Conservation (phyloP, 805 yeast genomes). For the Lipomyces yamadae region DNA sequence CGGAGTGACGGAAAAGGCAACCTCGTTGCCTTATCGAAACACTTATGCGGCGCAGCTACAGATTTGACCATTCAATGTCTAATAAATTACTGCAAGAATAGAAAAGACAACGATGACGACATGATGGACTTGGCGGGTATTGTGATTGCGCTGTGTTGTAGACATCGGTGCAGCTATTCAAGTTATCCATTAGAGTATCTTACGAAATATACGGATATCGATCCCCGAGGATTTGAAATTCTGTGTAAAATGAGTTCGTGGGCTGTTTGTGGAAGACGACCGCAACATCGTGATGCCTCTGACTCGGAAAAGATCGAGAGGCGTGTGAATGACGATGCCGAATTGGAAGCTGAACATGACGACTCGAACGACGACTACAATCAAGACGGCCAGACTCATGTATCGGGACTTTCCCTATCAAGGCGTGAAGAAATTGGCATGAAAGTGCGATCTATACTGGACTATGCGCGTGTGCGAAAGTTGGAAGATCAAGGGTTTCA, state of each 20-base stretch:
- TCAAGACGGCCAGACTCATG: slow-evolving; percentile 47
- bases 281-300: slow-evolving; percentile 24
- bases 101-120: not conserved
- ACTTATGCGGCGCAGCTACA: slow-evolving; percentile 92
- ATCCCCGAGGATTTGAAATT: slow-evolving; percentile 45
- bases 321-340: slow-evolving; percentile 1
- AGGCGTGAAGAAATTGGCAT: slow-evolving; percentile 68
- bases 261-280: slow-evolving; percentile 78
- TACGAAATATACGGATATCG: slow-evolving; percentile 37
- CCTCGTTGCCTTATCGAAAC: slow-evolving; percentile 73
- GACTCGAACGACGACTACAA: slow-evolving; percentile 44
- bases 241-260: slow-evolving; percentile 76
- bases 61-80: slow-evolving; percentile 78
- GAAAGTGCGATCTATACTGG: slow-evolving; percentile 72
- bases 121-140: slow-evolving; percentile 52
- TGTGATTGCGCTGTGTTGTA: slow-evolving; percentile 89
- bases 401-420: slow-evolving; percentile 51
- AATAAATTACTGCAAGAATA: slow-evolving; percentile 43
- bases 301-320: not conserved
- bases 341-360: slow-evolving; percentile 10
- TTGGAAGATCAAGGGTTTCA: slow-evolving; percentile 44
- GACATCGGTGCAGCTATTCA: slow-evolving; percentile 77
- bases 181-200: slow-evolving; percentile 52
- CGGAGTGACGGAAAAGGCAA: slow-evolving; percentile 29
- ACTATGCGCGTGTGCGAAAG: slow-evolving; percentile 67